Evolutionary conservation across 805 yeast species (phyloP).

Genomic region (Lipomyces yamanashiensis): DNA sequence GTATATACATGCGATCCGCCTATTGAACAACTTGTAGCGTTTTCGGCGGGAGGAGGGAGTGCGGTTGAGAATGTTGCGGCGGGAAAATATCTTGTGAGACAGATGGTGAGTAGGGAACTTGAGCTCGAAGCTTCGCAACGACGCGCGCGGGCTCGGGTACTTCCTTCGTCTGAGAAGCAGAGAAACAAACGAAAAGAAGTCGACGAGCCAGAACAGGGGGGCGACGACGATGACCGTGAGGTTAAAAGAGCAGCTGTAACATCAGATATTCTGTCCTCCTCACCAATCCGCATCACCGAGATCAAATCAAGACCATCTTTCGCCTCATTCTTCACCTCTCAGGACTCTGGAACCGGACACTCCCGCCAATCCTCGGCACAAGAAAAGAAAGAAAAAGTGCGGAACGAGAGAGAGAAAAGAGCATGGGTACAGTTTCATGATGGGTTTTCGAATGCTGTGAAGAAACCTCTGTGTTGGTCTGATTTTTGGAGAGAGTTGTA

Average conservation of each 20-base stretch:
- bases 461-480: conserved; percentile 76
- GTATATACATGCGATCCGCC: conserved; percentile 46
- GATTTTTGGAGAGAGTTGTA: conserved; percentile 56
- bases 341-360: background rate
- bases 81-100: conserved; percentile 26
- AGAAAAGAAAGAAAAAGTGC: conserved; percentile 6
- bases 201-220: background rate
- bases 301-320: conserved; percentile 1
- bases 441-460: conserved; percentile 86
- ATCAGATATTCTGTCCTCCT: background rate
- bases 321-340: conserved; percentile 6
- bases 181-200: background rate
- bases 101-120: conserved; percentile 19
- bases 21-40: conserved; percentile 40
- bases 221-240: background rate
- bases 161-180: background rate
- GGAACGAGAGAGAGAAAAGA: conserved; percentile 34
- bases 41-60: conserved; percentile 20
- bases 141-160: no score
- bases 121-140: background rate
- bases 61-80: conserved; percentile 11
- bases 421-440: conserved; percentile 87
- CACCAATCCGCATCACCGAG: conserved; percentile 3
- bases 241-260: background rate
- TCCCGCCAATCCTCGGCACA: conserved; percentile 17